Evolutionary conservation across 257 asterid species (phyloP), one percentile per base, ranked within the genome.

Genomic region (Plantago major): DNA sequence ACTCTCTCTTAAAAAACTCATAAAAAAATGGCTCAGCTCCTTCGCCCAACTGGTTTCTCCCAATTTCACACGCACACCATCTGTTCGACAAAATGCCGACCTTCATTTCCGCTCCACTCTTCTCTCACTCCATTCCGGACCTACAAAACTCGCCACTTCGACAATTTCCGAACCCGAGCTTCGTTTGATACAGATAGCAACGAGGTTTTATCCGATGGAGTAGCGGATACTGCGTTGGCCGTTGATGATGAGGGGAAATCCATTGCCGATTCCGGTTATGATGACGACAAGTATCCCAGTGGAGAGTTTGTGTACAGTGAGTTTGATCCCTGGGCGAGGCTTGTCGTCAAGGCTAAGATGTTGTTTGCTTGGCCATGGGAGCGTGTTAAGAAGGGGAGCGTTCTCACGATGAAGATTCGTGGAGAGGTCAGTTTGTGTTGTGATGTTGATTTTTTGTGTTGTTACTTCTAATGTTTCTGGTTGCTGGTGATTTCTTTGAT

Each of bases 321-420:
- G 57, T 73, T 77, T 42, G 91, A 87, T 52, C 60, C 62, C 22
- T 86, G 82, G 96, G 74, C 77, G 79, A 83, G 68, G 62, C 76
- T 89, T 42, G 58, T 67, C n/a, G 96, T 89, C 55, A 89, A 84
- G 81, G 74, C 72, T 19, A 92, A 71, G 74, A 84, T 92, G 97
- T 67, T 92, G 14, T 66, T 89, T 66, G 87, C 97, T 1, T 76
- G 70, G 74, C 99, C 99, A 12, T 92, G 97, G 99, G 74, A 92
- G 85, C 95, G 97, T 61, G 91, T 92, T 45, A 78, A 78, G 72
- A 89, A 89, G 67, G 96, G 96, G 72, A 89, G 96, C 51, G 97
- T 92, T 62, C 82, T 92, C 62, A 80, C 86, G 9, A 80, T 89
- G 85, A 89, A 86, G 56, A 57, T 92, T 49, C 95, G 97, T 12